Percentiles rank a stretch among this genome's conserved stretches.
These are phyloP conservation scores for Albugo laibachii DNA, from an alignment of 352 stramenopile species.

Conservation along the genomic window DNA sequence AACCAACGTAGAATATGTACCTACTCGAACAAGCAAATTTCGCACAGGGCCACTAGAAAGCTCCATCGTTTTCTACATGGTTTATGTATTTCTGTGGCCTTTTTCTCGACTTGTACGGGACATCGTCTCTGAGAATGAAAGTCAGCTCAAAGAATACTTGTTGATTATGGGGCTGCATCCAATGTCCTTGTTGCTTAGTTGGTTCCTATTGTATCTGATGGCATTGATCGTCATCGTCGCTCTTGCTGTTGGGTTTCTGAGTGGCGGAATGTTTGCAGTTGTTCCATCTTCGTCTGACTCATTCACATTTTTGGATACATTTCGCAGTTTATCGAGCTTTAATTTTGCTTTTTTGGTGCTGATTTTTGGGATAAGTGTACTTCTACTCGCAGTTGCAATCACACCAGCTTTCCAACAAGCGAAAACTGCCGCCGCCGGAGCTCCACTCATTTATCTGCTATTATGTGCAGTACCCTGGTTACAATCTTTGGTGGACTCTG, in stretches of 20 bases:
- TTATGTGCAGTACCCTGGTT: conserved; percentile 30
- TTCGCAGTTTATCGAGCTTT: conserved; percentile 8
- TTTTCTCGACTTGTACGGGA: conserved; percentile 68
- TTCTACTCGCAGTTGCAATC: conserved; percentile 48
- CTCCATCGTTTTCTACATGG: conserved; percentile 51
- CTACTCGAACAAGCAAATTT: conserved; percentile 19
- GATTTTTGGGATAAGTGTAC: conserved; percentile 33
- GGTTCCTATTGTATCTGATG: conserved; percentile 65
- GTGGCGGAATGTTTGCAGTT: conserved; percentile 34
- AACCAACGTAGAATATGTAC: conserved; percentile 12
- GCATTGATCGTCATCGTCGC: conserved; percentile 24
- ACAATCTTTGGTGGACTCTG: conserved; percentile 24
- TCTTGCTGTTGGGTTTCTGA: conserved; percentile 34
- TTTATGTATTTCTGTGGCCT: conserved; percentile 74
- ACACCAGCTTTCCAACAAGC: conserved; percentile 53
- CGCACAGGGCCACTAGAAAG: conserved; percentile 23
- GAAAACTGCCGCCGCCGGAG: conserved; percentile 38
- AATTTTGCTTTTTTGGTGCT: conserved; percentile 46
- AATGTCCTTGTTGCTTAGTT: conserved; percentile 50
- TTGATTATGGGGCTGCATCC: conserved; percentile 75
- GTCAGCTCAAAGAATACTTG: conserved; percentile 74
- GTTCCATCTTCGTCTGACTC: conserved; percentile 1
- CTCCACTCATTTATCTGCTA: conserved; percentile 45
- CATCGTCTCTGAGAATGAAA: conserved; percentile 82
- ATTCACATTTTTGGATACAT: not conserved